phyloP scores from a whole-genome alignment of 2,329 filamentous ascomycete species.

The Diaporthe batatas region DNA sequence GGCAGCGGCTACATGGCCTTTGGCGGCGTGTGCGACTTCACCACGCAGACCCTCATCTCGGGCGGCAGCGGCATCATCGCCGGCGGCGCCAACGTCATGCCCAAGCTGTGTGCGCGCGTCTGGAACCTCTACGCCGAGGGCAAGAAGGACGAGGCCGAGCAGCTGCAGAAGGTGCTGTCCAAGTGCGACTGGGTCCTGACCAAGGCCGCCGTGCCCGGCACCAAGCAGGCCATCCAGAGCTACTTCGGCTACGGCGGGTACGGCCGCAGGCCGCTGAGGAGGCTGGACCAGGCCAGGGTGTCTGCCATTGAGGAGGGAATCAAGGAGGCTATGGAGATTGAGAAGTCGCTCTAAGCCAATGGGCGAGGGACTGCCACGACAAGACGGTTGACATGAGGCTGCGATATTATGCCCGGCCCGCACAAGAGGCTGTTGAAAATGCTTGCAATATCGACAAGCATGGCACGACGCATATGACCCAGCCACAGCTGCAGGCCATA shows the following conservation, averaged over 20 bases:
- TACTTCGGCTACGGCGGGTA: constrained; percentile 87
- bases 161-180: constrained; percentile 81
- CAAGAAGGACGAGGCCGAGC: constrained; percentile 80
- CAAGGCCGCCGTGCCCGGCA: constrained; percentile 86
- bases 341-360: constrained; percentile 64
- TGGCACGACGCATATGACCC: not conserved
- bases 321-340: constrained; percentile 75
- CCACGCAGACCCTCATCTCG: constrained; percentile 81
- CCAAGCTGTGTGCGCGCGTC: constrained; percentile 82
- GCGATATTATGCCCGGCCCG: not conserved
- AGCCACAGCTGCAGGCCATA: constrained; percentile 2
- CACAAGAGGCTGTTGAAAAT: not conserved
- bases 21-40: constrained; percentile 90
- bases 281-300: constrained; percentile 69
- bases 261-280: constrained; percentile 79
- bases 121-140: constrained; percentile 82
- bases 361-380: constrained; percentile 46
- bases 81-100: constrained; percentile 87
- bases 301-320: constrained; percentile 68
- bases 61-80: constrained; percentile 89
- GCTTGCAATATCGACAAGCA: not conserved
- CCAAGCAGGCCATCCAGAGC: constrained; percentile 83
- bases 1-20: constrained; percentile 85
- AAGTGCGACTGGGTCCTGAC: constrained; percentile 87
- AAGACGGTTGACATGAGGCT: not conserved